Conservation (phyloP, 805 yeast genomes). For the Sugiyamaella americana region DNA sequence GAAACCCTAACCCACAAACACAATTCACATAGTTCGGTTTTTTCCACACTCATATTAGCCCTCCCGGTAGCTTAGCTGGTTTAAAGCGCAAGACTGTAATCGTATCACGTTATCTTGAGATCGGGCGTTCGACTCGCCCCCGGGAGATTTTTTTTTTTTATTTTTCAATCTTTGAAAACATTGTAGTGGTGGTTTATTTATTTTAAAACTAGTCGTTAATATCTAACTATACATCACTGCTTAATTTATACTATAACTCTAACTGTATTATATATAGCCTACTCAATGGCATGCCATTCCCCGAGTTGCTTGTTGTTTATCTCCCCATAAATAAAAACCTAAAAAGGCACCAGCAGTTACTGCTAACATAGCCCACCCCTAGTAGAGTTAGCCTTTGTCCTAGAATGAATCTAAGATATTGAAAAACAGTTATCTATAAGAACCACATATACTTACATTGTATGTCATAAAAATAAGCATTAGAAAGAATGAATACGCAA, state of each 20-base stretch:
- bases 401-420: not conserved
- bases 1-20: no score
- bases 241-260: no score
- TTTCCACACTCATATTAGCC: conserved; percentile 14
- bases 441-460: conserved; percentile 35
- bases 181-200: no score
- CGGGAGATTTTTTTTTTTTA: conserved; percentile 26
- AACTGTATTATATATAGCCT: no score
- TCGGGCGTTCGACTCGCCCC: conserved; percentile 33
- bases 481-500: conserved; percentile 53
- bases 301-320: conserved; percentile 16
- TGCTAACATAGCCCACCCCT: conserved; percentile 74
- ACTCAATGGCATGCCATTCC: conserved; percentile 26
- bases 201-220: no score
- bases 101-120: conserved; percentile 30
- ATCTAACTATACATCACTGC: no score
- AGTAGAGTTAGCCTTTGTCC: conserved; percentile 1
- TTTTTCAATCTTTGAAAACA: not conserved
- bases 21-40: not conserved
- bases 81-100: conserved; percentile 36
- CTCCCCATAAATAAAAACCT: conserved; percentile 59
- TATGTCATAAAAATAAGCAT: conserved; percentile 80
- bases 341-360: conserved; percentile 65
- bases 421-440: not conserved
- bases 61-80: conserved; percentile 35